A percentile compares a stretch with the other conserved stretches of the same genome.
These are phyloP conservation scores for Collybia mongolica DNA, from an alignment of 768 basidiomycete species.

Conservation along the genomic window DNA sequence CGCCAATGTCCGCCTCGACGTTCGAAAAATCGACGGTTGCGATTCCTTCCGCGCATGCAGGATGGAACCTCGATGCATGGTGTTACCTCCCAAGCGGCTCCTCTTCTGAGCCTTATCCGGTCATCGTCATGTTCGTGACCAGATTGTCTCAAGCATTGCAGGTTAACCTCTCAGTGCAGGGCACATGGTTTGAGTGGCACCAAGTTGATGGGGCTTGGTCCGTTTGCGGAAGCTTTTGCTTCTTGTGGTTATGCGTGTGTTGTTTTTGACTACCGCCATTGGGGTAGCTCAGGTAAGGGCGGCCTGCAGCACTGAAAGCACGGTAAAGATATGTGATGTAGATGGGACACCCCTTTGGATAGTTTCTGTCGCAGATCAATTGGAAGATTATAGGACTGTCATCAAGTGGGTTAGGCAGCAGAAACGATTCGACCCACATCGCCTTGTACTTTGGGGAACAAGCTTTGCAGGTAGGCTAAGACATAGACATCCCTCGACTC, in stretches of 20 bases:
- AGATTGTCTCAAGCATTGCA: neutral
- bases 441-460: constrained; percentile 32
- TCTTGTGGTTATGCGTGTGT: constrained; percentile 27
- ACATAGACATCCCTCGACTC: neutral
- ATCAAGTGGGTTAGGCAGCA: constrained; percentile 28
- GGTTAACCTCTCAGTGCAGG: constrained; percentile 18
- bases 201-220: constrained; percentile 27
- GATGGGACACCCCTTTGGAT: constrained; percentile 29
- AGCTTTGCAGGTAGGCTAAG: constrained; percentile 28
- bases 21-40: constrained; percentile 14
- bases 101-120: no score
- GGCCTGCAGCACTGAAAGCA: neutral
- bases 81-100: constrained; percentile 22
- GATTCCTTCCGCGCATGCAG: constrained; percentile 26
- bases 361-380: constrained; percentile 28
- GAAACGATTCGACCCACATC: constrained; percentile 26
- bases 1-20: neutral
- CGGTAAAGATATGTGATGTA: constrained; percentile 7
- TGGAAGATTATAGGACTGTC: constrained; percentile 35
- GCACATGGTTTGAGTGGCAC: constrained; percentile 30
- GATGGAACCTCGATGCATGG: constrained; percentile 35
- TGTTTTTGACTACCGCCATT: constrained; percentile 37
- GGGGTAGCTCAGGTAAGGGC: constrained; percentile 31
- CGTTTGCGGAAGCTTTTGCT: constrained; percentile 29
- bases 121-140: neutral